Percentiles rank a stretch among this genome's conserved stretches.
Evolutionary conservation across 352 stramenopile species (phyloP).

Genomic region (Pythium folliculosum): DNA sequence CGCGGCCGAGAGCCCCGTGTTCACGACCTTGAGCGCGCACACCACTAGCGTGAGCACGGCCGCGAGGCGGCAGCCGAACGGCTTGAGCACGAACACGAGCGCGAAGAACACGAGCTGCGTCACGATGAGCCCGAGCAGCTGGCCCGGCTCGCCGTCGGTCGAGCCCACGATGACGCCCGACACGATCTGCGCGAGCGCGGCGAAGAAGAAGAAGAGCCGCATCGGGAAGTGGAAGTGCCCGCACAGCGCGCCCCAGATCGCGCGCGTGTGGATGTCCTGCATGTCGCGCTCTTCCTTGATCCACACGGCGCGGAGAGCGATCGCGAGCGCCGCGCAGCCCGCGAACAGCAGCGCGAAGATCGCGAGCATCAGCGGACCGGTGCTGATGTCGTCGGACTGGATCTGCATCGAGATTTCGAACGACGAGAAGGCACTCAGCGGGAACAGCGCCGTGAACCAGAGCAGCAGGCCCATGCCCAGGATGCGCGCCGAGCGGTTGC

Average conservation of each 20-base stretch:
- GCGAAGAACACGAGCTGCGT: slow-evolving; percentile 56
- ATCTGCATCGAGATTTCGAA: slow-evolving; percentile 77
- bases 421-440: slow-evolving; percentile 58
- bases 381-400: slow-evolving; percentile 31
- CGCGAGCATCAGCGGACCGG: slow-evolving; percentile 34
- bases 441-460: slow-evolving; percentile 64
- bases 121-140: slow-evolving; percentile 50
- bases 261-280: slow-evolving; percentile 54
- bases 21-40: slow-evolving; percentile 56
- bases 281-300: slow-evolving; percentile 54
- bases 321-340: slow-evolving; percentile 30
- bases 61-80: slow-evolving; percentile 45
- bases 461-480: slow-evolving; percentile 63
- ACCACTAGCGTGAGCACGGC: slow-evolving; percentile 58
- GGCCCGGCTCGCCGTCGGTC: slow-evolving; percentile 54
- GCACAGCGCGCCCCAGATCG: slow-evolving; percentile 64
- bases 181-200: slow-evolving; percentile 53
- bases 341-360: slow-evolving; percentile 51
- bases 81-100: slow-evolving; percentile 23
- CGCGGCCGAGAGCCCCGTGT: slow-evolving; percentile 52
- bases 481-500: slow-evolving; percentile 63
- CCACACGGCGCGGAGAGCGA: slow-evolving; percentile 52
- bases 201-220: slow-evolving; percentile 70
- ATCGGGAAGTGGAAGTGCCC: slow-evolving; percentile 56
- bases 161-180: slow-evolving; percentile 55